Percentiles rank a stretch among this genome's conserved stretches.
Evolutionary conservation across 2,329 filamentous ascomycete species (phyloP).

Genomic region (Talaromyces amestolkiae): DNA sequence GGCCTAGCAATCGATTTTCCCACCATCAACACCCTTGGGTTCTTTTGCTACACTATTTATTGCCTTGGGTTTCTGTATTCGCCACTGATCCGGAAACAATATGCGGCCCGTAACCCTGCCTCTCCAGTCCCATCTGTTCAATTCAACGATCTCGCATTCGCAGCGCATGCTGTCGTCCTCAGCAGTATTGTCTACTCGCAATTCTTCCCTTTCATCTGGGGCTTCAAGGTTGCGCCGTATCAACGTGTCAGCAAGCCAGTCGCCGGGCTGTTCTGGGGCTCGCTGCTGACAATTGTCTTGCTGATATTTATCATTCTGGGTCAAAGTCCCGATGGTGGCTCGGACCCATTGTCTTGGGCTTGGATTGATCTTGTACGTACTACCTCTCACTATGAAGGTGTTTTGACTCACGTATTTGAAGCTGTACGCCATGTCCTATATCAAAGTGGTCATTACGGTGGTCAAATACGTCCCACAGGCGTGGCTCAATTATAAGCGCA

Average conservation of each 20-base stretch:
- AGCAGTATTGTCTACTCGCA: slow-evolving; percentile 74
- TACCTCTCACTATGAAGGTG: not conserved
- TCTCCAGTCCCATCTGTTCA: slow-evolving; percentile 78
- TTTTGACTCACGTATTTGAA: slow-evolving; percentile 30
- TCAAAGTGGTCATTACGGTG: slow-evolving; percentile 84
- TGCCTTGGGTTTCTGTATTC: slow-evolving; percentile 77
- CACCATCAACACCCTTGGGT: slow-evolving; percentile 63
- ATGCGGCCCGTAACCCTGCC: slow-evolving; percentile 72
- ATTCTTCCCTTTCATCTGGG: slow-evolving; percentile 70
- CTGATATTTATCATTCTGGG: slow-evolving; percentile 43
- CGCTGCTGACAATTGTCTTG: slow-evolving; percentile 48
- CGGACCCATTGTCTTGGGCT: slow-evolving; percentile 54
- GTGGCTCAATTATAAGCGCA: slow-evolving; percentile 76
- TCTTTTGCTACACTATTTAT: slow-evolving; percentile 68
- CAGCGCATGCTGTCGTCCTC: slow-evolving; percentile 72
- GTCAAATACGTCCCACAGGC: slow-evolving; percentile 93
- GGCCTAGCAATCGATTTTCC: slow-evolving; percentile 89
- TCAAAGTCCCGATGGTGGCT: slow-evolving; percentile 42
- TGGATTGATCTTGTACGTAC: slow-evolving; percentile 62
- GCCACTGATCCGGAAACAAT: slow-evolving; percentile 72
- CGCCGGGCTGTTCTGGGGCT: slow-evolving; percentile 67
- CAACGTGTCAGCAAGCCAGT: slow-evolving; percentile 61
- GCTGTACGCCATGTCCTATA: slow-evolving; percentile 72
- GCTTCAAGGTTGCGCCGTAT: slow-evolving; percentile 61
- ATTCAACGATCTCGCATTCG: slow-evolving; percentile 87